phyloP scores from a whole-genome alignment of 805 yeast genomes.

The Metschnikowia picachoensis region DNA sequence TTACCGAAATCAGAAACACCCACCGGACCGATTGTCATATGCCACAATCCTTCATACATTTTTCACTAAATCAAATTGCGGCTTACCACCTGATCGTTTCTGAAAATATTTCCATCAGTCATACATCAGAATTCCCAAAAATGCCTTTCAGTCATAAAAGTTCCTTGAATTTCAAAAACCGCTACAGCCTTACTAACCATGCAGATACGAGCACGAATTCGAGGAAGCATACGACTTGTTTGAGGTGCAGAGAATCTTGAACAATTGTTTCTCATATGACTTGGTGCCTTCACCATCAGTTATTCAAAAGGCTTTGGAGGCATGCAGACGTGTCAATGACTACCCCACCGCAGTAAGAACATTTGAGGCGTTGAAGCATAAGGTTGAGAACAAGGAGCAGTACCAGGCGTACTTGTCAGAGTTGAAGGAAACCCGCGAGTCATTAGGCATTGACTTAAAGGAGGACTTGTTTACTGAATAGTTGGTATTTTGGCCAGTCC shows the following conservation, averaged over 20 bases:
- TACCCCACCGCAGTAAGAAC: constrained; percentile 98
- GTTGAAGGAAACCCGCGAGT: constrained; percentile 84
- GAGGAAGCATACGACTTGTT: constrained; percentile 61
- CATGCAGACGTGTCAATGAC: constrained; percentile 98
- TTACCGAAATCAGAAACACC: too few species aligned
- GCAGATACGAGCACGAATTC: constrained; percentile 89
- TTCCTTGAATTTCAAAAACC: too few species aligned
- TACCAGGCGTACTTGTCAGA: constrained; percentile 95
- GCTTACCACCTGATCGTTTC: too few species aligned
- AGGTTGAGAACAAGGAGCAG: constrained; percentile 92
- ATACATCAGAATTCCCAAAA: too few species aligned
- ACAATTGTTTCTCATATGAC: constrained; percentile 97
- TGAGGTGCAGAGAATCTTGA: constrained; percentile 76
- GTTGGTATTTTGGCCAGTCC: not conserved
- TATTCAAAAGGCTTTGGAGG: constrained; percentile 91
- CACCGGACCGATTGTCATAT: too few species aligned
- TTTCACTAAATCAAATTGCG: too few species aligned
- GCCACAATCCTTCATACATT: too few species aligned
- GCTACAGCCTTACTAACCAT: constrained; percentile 24
- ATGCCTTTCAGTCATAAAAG: too few species aligned
- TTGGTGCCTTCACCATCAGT: constrained; percentile 97
- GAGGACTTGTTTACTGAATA: constrained; percentile 65
- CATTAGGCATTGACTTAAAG: constrained; percentile 88
- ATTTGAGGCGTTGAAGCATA: constrained; percentile 93
- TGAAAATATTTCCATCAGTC: too few species aligned